These are phyloP conservation scores for Turritis glabra DNA, from an alignment of 345 rosid genomes.

Conservation along the genomic window DNA sequence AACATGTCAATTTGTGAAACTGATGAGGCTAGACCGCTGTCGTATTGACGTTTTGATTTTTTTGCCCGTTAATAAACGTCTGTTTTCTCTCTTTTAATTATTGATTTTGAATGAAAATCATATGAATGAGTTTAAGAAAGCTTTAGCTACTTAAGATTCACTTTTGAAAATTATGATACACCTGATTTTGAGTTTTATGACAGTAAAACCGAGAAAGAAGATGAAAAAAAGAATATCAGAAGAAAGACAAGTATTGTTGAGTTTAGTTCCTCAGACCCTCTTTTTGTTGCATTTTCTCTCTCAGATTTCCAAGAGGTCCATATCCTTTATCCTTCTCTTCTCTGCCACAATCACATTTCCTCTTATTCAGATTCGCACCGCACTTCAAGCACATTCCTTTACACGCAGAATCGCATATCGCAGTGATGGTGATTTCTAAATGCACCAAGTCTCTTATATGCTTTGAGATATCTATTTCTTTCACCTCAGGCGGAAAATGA, in stretches of 20 bases:
- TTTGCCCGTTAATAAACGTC: neutral
- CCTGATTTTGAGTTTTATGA: neutral
- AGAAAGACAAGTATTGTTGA: neutral
- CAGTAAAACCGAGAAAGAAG: neutral
- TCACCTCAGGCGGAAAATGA: conserved; percentile 64
- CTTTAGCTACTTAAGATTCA: neutral
- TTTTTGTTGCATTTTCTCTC: conserved; percentile 60
- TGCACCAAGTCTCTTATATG: conserved; percentile 80
- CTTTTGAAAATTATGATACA: conserved; percentile 6
- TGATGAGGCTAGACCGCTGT: neutral
- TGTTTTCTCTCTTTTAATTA: neutral
- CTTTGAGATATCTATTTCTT: conserved; percentile 83
- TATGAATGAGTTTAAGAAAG: conserved; percentile 14
- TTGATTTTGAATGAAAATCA: neutral
- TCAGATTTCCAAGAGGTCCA: conserved; percentile 74
- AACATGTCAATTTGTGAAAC: neutral
- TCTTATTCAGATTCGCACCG: conserved; percentile 68
- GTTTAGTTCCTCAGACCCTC: conserved; percentile 30
- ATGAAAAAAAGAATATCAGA: neutral
- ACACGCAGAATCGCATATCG: conserved; percentile 68
- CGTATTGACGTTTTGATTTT: neutral
- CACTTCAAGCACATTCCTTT: conserved; percentile 81
- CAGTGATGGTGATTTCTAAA: conserved; percentile 67
- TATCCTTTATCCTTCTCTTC: conserved; percentile 48
- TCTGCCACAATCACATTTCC: conserved; percentile 58